Evolutionary conservation across 805 yeast species (phyloP), one percentile per base, ranked within the genome.

Genomic region (Pachysolen tannophilus): DNA sequence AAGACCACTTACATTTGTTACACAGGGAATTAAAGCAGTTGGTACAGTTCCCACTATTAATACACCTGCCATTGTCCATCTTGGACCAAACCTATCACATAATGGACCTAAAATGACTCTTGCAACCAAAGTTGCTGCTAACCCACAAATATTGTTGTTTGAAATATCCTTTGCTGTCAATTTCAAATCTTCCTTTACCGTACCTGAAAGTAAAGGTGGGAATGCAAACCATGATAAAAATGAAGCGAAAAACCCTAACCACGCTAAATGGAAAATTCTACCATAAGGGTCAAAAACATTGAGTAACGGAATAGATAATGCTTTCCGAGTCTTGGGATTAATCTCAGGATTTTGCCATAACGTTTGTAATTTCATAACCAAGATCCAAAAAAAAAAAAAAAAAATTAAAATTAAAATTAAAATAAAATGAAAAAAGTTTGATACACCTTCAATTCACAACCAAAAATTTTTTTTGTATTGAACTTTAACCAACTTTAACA

Each of bases 161-260:
- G 56, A 53, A 27, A 52, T 45, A 17, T 52, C 54, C 8, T 37
- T 32, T 1, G 52, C 44, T 6, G 50, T 45, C 16, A 54, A 28
- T 1, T 41, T 30, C 14, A 54, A 39, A 34, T 54, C 59, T 7
- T 30, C 36, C 26, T 41, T 46, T 19, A 54, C 43, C 15, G 47
- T 35, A 15, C 46, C 46, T 18, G 48, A 42, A n/a, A 54, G 28
- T 19, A 54, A 40, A 14, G 59, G 59, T 10, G 59, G 56, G 37
- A 54, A 52, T 2, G 56, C 58, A 41, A 54, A 54, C 59, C 59
- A 54, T 8, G 56, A 50, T 2, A 54, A 38, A 35, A 54, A 54
- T 6, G 51, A 50, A 6, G 51, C 54, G 37, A 53, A 49, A 33
- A 54, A 54, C 2, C 54, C 53, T n/a, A 54, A 34, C 59, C 59